Percentiles rank a stretch among this genome's conserved stretches.
phyloP scores from a whole-genome alignment of 225 moss, liverwort and hornwort species.

The Rhytidiadelphus loreus region DNA sequence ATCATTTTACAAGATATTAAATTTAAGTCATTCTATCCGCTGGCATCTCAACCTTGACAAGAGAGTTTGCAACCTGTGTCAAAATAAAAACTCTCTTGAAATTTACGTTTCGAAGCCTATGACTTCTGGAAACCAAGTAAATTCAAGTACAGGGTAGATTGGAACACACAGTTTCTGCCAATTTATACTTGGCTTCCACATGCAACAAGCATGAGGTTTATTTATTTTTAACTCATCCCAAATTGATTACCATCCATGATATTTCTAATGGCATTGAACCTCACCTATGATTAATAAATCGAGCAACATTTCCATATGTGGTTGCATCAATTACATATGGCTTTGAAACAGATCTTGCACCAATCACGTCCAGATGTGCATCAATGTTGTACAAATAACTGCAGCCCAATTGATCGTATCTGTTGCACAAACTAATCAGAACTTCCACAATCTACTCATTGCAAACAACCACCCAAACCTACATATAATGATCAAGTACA shows the following conservation, averaged over 20 bases:
- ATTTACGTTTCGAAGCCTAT: not conserved
- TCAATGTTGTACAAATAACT: conserved; percentile 98
- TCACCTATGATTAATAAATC: conserved; percentile 98
- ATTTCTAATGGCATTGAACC: not conserved
- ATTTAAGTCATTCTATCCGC: not conserved
- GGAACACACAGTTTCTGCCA: not conserved
- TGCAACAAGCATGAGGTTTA: not conserved
- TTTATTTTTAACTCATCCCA: not conserved
- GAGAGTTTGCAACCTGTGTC: not conserved
- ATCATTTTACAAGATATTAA: not conserved
- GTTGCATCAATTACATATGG: conserved; percentile 99
- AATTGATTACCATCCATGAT: not conserved
- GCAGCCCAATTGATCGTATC: conserved; percentile 97
- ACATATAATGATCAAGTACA: not conserved
- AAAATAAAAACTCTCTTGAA: not conserved
- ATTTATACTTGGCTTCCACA: not conserved
- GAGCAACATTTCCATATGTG: conserved; percentile 85
- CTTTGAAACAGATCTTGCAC: conserved; percentile 41
- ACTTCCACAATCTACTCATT: not conserved
- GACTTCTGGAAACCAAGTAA: not conserved
- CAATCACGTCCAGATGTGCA: conserved; percentile 82
- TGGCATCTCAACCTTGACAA: not conserved
- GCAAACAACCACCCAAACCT: not conserved
- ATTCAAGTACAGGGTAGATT: not conserved
- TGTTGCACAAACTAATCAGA: conserved; percentile 28